phyloP scores from a whole-genome alignment of 495 filamentous ascomycete species.

The Xylaria venustula region DNA sequence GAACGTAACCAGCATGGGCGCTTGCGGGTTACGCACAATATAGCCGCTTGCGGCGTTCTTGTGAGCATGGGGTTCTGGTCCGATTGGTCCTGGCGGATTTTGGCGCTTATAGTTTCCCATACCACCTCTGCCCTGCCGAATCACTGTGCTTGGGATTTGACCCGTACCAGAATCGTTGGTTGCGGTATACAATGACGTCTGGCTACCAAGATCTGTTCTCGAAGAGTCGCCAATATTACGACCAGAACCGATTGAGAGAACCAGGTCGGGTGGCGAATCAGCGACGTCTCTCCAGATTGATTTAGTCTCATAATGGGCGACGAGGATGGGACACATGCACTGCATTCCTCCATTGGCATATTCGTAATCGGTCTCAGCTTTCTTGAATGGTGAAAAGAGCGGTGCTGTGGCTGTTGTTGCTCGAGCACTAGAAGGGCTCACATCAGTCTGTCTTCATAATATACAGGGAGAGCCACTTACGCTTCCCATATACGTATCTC shows the following conservation, averaged over 20 bases:
- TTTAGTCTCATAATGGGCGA: constrained; percentile 47
- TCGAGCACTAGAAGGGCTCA: constrained; percentile 27
- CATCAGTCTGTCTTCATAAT: constrained; percentile 10
- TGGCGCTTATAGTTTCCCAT: constrained; percentile 29
- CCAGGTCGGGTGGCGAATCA: constrained; percentile 40
- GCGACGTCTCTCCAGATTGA: constrained; percentile 45
- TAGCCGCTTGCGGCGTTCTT: constrained; percentile 16
- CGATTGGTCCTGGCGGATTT: neutral
- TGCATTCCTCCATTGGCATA: constrained; percentile 48
- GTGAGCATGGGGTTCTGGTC: neutral
- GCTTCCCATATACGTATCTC: constrained; percentile 56
- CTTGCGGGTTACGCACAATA: constrained; percentile 25
- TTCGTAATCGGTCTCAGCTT: constrained; percentile 31
- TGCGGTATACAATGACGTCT: constrained; percentile 17
- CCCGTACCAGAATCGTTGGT: constrained; percentile 23
- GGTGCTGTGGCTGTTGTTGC: constrained; percentile 50
- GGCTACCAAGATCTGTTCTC: constrained; percentile 13
- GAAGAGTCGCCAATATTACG: constrained; percentile 24
- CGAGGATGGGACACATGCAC: constrained; percentile 46
- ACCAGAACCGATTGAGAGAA: constrained; percentile 49
- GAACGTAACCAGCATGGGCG: constrained; percentile 27
- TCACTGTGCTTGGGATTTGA: constrained; percentile 16
- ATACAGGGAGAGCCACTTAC: constrained; percentile 25
- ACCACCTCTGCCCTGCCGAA: constrained; percentile 27
- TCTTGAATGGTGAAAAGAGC: constrained; percentile 47